A percentile compares a stretch with the other conserved stretches of the same genome.
phyloP scores from a whole-genome alignment of 2,329 filamentous ascomycete species.

The Xylaria sp. region DNA sequence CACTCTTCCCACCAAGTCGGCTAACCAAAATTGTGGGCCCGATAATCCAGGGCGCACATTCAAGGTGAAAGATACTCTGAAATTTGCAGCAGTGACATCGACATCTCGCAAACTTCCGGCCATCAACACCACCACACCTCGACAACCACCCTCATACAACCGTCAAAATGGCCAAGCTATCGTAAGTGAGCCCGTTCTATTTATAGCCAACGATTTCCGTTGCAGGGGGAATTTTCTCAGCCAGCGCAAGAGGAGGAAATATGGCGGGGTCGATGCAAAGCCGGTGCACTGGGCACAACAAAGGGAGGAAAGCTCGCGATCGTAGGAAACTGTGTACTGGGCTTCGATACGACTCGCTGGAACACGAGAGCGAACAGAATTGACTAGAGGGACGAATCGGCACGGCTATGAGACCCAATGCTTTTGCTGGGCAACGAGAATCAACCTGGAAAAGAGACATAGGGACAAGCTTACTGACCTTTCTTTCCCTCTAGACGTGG shows the following conservation, averaged over 20 bases:
- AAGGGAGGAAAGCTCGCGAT: slow-evolving; percentile 1
- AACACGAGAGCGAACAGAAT: neutral
- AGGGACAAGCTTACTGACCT: slow-evolving; percentile 36
- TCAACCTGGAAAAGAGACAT: neutral
- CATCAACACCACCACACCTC: slow-evolving; percentile 35
- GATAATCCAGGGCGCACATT: slow-evolving; percentile 29
- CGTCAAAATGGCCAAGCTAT: slow-evolving; percentile 48
- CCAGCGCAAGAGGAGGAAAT: slow-evolving; percentile 22
- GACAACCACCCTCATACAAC: slow-evolving; percentile 36
- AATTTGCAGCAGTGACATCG: slow-evolving; percentile 37
- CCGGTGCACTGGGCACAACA: slow-evolving; percentile 2
- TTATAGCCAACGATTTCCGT: neutral
- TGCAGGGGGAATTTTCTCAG: neutral
- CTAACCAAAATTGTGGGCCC: slow-evolving; percentile 38
- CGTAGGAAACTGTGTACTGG: neutral
- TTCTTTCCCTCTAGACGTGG: slow-evolving; percentile 68
- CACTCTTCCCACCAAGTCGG: slow-evolving; percentile 28
- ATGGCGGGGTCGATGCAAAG: slow-evolving; percentile 30
- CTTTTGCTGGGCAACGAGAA: neutral
- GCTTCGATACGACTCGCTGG: neutral
- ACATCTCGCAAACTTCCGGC: slow-evolving; percentile 28
- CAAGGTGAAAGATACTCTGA: slow-evolving; percentile 19
- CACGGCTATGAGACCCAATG: slow-evolving; percentile 1
- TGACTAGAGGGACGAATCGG: neutral
- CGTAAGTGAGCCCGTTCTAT: slow-evolving; percentile 44